Evolutionary conservation across 148 eudicot genomes (phyloP), one percentile per base, ranked within the genome.

Genomic region (Tetragonia tetragonoides): DNA sequence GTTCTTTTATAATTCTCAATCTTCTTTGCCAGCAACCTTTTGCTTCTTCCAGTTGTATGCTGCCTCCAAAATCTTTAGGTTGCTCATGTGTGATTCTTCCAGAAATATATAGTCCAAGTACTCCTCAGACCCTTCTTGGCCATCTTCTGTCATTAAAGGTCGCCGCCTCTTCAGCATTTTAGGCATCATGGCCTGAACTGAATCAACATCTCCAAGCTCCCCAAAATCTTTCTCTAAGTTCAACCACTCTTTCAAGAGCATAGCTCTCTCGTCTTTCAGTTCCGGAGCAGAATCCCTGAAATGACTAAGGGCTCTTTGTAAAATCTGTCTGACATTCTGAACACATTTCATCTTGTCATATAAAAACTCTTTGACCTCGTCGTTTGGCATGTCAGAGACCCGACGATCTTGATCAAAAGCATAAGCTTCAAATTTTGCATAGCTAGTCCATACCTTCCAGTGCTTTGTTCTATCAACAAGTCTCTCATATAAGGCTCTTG

Each of bases 361-460:
- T 49, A 84, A 73, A 38, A 61, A 51, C 34, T 85, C 85, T 68
- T 79, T 75, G 34, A 23, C 72, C 28, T 81, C 89, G 65, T 84
- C 85, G 42, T 89, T 89, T 41, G 79, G 47, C 81, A 81, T 38
- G 46, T 88, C 93, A 66, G 85, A 77, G 49, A 40, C 87, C 68
- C n/a, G n/a, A n/a, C n/a, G n/a, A 71, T 83, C 85, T 77, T 87
- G 87, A 84, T 81, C n/a, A n/a, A n/a, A n/a, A 44, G 94, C 90
- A 83, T 87, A 84, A 56, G 92, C 94, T 83, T 94, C 98, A 84
- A 94, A 94, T 69, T 90, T 89, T 0, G 97, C 98, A 82, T 82
- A 94, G 78, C 98, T 95, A n/a, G 90, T 89, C 98, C 97, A 92
- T 42, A 92, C 98, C 84, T 95, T 95, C 78, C 92, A 76, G 81